phyloP scores from a whole-genome alignment of 2,329 filamentous ascomycete genomes.

The Fusarium sp. region DNA sequence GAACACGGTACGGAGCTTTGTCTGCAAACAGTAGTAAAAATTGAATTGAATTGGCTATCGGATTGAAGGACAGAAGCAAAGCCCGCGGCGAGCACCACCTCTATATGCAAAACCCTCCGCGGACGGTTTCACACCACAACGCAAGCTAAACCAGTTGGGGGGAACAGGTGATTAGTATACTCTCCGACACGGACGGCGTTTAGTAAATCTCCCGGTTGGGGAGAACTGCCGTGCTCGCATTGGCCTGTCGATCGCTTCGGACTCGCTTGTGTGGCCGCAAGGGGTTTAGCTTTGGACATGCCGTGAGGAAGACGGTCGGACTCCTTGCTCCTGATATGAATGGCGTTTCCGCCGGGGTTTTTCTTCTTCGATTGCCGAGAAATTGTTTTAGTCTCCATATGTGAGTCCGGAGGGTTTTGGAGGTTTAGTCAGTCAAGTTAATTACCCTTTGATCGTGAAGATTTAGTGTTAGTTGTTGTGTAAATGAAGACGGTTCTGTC shows the following conservation, averaged over 20 bases:
- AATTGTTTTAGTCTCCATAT: fast-evolving
- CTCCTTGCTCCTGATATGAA: not conserved
- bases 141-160: not conserved
- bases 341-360: not conserved
- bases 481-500: not conserved
- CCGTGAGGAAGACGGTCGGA: not conserved
- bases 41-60: not conserved
- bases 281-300: not conserved
- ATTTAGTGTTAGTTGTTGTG: not conserved
- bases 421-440: fast-evolving
- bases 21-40: not conserved
- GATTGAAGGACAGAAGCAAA: not conserved
- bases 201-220: not conserved
- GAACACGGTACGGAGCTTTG: not conserved
- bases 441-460: not conserved
- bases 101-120: not conserved
- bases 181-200: not conserved
- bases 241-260: not conserved
- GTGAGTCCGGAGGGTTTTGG: not conserved
- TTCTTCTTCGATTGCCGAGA: not conserved
- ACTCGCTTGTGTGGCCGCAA: not conserved
- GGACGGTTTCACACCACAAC: fast-evolving
- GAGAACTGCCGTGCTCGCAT: not conserved
- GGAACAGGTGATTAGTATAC: not conserved
- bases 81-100: not conserved